Evolutionary conservation across 2,329 filamentous ascomycete genomes (phyloP), one percentile per base, ranked within the genome.

Genomic region (Colletotrichum sp.): DNA sequence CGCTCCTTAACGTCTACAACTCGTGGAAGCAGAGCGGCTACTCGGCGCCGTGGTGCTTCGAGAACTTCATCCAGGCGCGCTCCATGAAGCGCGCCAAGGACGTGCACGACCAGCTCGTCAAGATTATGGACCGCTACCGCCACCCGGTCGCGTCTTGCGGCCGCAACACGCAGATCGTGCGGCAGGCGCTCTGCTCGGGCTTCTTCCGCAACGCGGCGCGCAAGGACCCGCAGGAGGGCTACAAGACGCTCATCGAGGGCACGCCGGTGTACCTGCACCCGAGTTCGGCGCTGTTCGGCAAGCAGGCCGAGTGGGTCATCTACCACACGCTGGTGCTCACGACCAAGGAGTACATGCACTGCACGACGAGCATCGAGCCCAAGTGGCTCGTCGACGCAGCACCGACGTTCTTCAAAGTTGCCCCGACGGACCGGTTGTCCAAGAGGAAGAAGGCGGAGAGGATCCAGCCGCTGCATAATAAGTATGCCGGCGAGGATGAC

Each of bases 391-490:
- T 99, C 1, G 96, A 98, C 81, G 96, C 96, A 15, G 97, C 98
- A n/a, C 97, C 98, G 12, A 98, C 96, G 0, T 99, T 99, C 88
- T 99, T 99, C 92, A 98, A 98, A 90, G 95, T 99, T 6, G 96
- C 97, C 21, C 93, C 95, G 1, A 96, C 94, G 44, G 95, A 98
- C 83, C 90, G 92, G 72, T 86, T 99, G 81, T 96, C 94, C 78
- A 98, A 98, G 90, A 89, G 97, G 81, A 97, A 98, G 91, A 94
- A 95, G 89, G 95, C 95, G 0, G 97, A 99, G 89, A 90, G 96
- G 72, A 99, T 99, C 71, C 95, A 98, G 88, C 97, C 97, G 59
- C 85, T 99, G 86, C 96, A 98, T 84, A 98, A 98, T 84, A 94
- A 96, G 83, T 98, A 95, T 86, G 94, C 93, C 4, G 94, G 93